Evolutionary conservation across 2,329 filamentous ascomycete genomes (phyloP), one percentile per base, ranked within the genome.

Genomic region (Phoma sp.): DNA sequence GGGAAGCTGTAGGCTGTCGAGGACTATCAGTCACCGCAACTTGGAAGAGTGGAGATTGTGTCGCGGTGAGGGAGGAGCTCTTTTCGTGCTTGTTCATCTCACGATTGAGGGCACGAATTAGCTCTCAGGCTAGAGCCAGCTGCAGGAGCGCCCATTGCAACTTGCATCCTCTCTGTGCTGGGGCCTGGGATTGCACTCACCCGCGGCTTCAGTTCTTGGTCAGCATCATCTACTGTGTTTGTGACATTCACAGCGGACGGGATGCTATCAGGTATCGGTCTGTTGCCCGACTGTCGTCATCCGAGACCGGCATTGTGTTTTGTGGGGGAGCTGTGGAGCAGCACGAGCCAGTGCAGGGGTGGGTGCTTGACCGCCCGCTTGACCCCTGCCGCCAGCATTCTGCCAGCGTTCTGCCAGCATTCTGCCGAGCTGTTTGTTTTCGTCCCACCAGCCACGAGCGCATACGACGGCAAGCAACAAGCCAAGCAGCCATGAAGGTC

Each of bases 401-500:
- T 17, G n/a, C 32, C 32, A 15, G 13, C 12, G 52, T 43, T 55
- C 15, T 17, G n/a, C 32, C 32, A n/a, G n/a, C 12, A 54, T 43
- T 55, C 59, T 65, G 60, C 62, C 62, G 47, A 29, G 29, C 43
- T 59, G 57, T 65, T 68, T 68, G 64, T 66, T 67, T 61, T 60
- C 58, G 54, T 55, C 52, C 45, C 45, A 45, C 27, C 17, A 33
- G 15, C 7, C 56, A 57, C 48, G 44, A 50, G 31, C 24, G 17
- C 43, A 40, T 22, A 35, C 32, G 43, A 37, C 58, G 51, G 53
- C 36, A 6, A 27, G 19, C 13, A 25, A 56, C 49, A 54, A 55
- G 50, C 55, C 37, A 56, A 36, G 38, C 60, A 61, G 36, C 44
- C 43, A 99, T 99, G 95, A 98, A 96, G 79, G 92, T 98, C 80